Evolutionary conservation across 768 basidiomycete species (phyloP), one percentile per base, ranked within the genome.

Genomic region (Coprinopsis sp.): DNA sequence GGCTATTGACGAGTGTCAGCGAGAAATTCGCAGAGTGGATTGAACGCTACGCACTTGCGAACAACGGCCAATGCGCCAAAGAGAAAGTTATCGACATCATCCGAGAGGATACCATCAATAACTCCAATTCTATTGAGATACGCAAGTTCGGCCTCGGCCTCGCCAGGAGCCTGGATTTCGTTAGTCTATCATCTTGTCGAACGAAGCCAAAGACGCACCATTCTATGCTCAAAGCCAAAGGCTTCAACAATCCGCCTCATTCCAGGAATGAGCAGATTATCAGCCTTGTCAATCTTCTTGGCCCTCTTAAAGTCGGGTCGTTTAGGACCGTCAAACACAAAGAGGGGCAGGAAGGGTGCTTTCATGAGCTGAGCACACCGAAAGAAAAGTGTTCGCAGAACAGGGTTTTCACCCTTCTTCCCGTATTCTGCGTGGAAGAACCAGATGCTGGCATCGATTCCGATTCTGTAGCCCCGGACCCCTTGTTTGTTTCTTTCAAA

Each of bases 111-210:
- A 0, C 84, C 90, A 59, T 97, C 94, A 46, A 97, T 87, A 43
- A 87, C 63, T 2, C 91, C 91, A 33, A 83, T 77, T 3, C 76
- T 71, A 55, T 91, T 93, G 44, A 97, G 71, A 51, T 88, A 84
- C 0, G 93, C 93, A 2, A 97, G 72, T 58, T 95, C 93, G 0
- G 93, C 93, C 63, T 97, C 94, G 0, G 94, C 94, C 64, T 96
- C 94, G 14, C 91, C 92, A 5, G 93, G 93, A 13, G 91, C 93
- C 83, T 83, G 40, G 21, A 56, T 53, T 58, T 50, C 58, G 54
- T 65, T 62, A 14, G 28, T 21, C 16, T 27, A 45, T 10, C 16
- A 30, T 30, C 6, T 28, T 36, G 22, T 3, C 16, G 23, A 28
- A 28, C 4, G 8, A 43, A 25, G 23, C 13, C 13, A 12, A 29